A percentile compares a stretch with the other conserved stretches of the same genome.
phyloP scores from a whole-genome alignment of 2,329 filamentous ascomycete species.

The Talaromyces albobiverticillius region DNA sequence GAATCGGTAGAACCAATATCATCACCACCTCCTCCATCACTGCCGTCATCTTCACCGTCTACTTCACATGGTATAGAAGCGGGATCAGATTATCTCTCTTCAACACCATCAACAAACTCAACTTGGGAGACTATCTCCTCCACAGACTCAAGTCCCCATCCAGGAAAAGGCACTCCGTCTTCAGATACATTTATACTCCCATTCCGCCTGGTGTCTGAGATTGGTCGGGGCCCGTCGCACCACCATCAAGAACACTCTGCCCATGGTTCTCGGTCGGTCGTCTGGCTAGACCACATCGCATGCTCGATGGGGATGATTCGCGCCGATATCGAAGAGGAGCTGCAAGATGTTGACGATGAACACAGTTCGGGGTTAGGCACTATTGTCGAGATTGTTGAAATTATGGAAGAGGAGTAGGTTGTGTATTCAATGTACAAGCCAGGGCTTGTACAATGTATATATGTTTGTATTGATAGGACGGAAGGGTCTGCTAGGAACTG shows the following conservation, averaged over 20 bases:
- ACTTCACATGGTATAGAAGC: neutral
- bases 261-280: conserved; percentile 7
- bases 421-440: too few species aligned
- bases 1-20: neutral
- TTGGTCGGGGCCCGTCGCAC: conserved; percentile 6
- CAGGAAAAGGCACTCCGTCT: neutral
- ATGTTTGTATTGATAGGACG: neutral
- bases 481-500: neutral
- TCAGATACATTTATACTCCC: conserved; percentile 6
- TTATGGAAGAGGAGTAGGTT: neutral
- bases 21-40: neutral
- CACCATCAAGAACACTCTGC: neutral
- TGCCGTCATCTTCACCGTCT: neutral
- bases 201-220: conserved; percentile 14
- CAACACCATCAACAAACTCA: conserved; percentile 12
- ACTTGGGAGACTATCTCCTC: conserved; percentile 12
- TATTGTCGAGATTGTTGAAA: conserved; percentile 5
- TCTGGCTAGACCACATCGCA: conserved; percentile 15
- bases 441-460: neutral
- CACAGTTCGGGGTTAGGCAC: neutral
- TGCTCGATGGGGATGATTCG: conserved; percentile 16
- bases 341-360: neutral
- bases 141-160: neutral
- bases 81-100: neutral
- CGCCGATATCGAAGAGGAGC: conserved; percentile 10